Evolutionary conservation across 768 basidiomycete genomes (phyloP), one percentile per base, ranked within the genome.

Genomic region (Dacryopinax spathularia): DNA sequence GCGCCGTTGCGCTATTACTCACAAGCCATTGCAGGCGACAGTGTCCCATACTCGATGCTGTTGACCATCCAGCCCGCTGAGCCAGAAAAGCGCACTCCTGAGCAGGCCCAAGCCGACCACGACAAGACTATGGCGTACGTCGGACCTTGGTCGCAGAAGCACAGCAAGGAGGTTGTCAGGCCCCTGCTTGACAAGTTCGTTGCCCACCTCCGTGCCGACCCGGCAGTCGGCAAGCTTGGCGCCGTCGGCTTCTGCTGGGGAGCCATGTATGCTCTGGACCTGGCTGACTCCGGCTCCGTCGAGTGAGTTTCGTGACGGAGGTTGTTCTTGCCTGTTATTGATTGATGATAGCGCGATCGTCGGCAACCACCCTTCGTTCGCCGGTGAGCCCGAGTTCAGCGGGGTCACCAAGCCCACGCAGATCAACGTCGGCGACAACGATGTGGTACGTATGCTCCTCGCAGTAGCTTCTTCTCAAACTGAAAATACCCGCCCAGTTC

Each of bases 231-330:
- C 37, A 74, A 74, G 66, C 67, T 75, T 64, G 71, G 68, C 39
- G 69, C 69, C 2, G 67, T 76, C 22, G 74, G 75, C n/a, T 73
- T 73, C 71, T 75, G 75, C 66, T 74, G 71, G 69, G 75, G 75
- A 15, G 75, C 67, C 13, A 64, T 71, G 65, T 73, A 73, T 60
- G 64, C 59, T 0, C 41, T 66, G 27, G 31, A 65, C 12, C 41
- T 65, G 5, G 43, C 35, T 34, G 36, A 27, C n/a, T 41, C 43
- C 29, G 43, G 60, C 9, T 25, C 34, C 2, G 59, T 48, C 25
- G 64, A 65, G 65, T 66, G 44, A 56, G 66, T 67, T 18, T 20
- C 22, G 41, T 35, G 61, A 56, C 39, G 35, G 60, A 22, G 48
- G 64, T 13, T 31, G 60, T 31, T 27, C 41, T 25, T 41, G 34